phyloP scores from a whole-genome alignment of 2,329 filamentous ascomycete species.

The Calonectria pseudoreteaudii region DNA sequence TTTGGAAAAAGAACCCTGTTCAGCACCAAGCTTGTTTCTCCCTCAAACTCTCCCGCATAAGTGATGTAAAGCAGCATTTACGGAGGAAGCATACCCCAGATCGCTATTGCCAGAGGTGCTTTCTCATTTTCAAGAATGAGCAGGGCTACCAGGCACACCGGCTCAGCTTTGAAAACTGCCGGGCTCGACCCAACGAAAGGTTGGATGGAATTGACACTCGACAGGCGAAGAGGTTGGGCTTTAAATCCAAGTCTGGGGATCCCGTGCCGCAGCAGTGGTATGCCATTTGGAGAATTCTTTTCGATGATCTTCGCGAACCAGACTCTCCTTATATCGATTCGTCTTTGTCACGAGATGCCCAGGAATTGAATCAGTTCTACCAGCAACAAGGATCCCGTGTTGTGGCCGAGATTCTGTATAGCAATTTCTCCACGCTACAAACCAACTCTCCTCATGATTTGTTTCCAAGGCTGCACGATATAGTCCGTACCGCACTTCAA shows the following conservation, averaged over 20 bases:
- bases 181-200: background rate
- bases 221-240: background rate
- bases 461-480: background rate
- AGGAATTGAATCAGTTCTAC: background rate
- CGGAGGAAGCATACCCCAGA: background rate
- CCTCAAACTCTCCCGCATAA: background rate
- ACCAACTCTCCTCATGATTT: background rate
- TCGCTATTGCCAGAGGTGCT: background rate
- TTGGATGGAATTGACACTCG: background rate
- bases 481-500: background rate
- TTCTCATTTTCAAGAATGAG: background rate
- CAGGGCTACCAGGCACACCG: background rate
- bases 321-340: background rate
- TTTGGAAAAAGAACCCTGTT: background rate
- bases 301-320: background rate
- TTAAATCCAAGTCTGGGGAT: background rate
- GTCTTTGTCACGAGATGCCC: background rate
- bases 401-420: background rate
- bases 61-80: background rate
- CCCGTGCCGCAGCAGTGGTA: background rate
- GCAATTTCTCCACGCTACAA: background rate
- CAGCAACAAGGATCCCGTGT: background rate
- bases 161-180: background rate
- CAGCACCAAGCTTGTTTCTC: background rate
- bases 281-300: background rate